These are phyloP conservation scores for Posidonia oceanica DNA, from an alignment of 116 monocot genomes.

Conservation along the genomic window DNA sequence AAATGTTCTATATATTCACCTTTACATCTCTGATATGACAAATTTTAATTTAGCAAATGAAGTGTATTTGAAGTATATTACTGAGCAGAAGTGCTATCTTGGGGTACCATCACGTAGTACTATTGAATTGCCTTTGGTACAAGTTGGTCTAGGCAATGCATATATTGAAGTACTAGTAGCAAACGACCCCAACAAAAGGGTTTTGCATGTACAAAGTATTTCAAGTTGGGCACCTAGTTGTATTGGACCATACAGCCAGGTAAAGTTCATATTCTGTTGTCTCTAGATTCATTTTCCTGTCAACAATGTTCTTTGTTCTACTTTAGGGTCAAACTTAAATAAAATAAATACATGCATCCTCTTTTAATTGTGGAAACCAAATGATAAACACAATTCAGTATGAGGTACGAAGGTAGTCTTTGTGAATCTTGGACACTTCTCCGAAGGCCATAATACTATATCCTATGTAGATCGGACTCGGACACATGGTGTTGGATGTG, in stretches of 20 bases:
- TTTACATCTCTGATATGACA: constrained; percentile 84
- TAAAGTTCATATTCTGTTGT: constrained; percentile 1
- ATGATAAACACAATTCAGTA: too few species aligned
- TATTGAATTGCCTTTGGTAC: constrained; percentile 56
- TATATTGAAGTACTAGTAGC: constrained; percentile 75
- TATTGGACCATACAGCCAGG: constrained; percentile 91
- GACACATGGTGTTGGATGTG: too few species aligned
- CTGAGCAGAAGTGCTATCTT: constrained; percentile 57
- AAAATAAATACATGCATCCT: too few species aligned
- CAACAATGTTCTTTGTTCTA: not conserved
- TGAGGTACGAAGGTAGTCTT: too few species aligned
- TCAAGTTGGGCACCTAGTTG: constrained; percentile 99
- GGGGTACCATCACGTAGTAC: constrained; percentile 96
- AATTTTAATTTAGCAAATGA: constrained; percentile 72
- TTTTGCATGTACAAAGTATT: constrained; percentile 95
- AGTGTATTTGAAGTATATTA: constrained; percentile 72
- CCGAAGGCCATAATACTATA: too few species aligned
- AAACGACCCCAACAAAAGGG: constrained; percentile 48
- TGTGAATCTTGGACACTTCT: too few species aligned
- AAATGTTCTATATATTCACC: constrained; percentile 83
- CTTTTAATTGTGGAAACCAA: too few species aligned
- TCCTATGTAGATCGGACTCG: too few species aligned
- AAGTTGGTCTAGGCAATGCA: constrained; percentile 54
- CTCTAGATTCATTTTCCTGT: not conserved
- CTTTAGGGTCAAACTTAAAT: not conserved